phyloP scores from a whole-genome alignment of 805 yeast species.

The Cyberlindnera misumaiensis region DNA sequence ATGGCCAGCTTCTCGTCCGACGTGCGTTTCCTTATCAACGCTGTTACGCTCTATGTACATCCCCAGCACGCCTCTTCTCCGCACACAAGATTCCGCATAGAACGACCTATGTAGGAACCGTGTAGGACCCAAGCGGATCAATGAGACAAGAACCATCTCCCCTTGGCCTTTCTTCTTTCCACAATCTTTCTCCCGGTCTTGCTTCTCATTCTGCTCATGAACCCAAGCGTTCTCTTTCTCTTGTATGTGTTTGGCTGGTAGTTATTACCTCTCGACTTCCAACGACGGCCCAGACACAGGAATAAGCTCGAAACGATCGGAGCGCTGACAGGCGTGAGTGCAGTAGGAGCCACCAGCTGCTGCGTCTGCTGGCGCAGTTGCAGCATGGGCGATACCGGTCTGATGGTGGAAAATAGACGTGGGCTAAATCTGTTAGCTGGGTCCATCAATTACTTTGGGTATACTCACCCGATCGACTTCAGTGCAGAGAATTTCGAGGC shows the following conservation, averaged over 20 bases:
- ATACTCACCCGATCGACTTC: slow-evolving; percentile 1
- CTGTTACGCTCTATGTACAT: too few relatives aligned
- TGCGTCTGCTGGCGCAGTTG: slow-evolving; percentile 13
- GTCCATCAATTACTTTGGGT: neutral
- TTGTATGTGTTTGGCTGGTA: slow-evolving; percentile 90
- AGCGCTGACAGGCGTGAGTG: slow-evolving; percentile 11
- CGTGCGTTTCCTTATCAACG: too few relatives aligned
- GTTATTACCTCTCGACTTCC: slow-evolving; percentile 89
- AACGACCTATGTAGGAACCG: too few relatives aligned
- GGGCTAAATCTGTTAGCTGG: slow-evolving; percentile 9
- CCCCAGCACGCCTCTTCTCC: too few relatives aligned
- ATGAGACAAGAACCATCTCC: slow-evolving; percentile 80
- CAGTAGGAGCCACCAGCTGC: slow-evolving; percentile 13
- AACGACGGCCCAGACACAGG: slow-evolving; percentile 35
- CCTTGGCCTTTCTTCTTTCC: slow-evolving; percentile 74
- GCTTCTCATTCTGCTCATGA: slow-evolving; percentile 73
- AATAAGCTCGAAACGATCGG: slow-evolving; percentile 17
- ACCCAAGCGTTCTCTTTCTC: slow-evolving; percentile 87
- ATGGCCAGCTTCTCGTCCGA: too few relatives aligned
- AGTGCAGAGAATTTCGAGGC: slow-evolving; percentile 1
- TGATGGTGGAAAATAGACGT: slow-evolving; percentile 13
- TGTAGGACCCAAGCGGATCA: neutral
- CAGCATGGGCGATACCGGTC: slow-evolving; percentile 16
- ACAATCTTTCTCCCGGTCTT: slow-evolving; percentile 73
- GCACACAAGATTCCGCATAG: too few relatives aligned